Evolutionary conservation across 2,329 filamentous ascomycete genomes (phyloP).

Genomic region (Aspergillaceae sp.): DNA sequence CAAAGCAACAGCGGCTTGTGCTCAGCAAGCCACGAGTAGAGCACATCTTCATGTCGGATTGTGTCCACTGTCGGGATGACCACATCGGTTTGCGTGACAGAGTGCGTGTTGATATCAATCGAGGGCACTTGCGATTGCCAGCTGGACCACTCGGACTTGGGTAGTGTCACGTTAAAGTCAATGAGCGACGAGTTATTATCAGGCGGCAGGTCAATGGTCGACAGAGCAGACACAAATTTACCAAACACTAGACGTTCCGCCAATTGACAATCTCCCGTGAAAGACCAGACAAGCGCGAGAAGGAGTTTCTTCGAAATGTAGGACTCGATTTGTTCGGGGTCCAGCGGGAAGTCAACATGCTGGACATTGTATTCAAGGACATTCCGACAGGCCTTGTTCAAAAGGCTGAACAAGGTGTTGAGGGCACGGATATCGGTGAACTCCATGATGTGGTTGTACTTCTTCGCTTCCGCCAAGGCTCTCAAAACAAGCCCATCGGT

Average conservation of each 20-base stretch:
- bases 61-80: slow-evolving; percentile 98
- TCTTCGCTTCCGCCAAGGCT: slow-evolving; percentile 64
- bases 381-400: slow-evolving; percentile 88
- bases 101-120: slow-evolving; percentile 97
- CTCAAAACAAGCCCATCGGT: slow-evolving; percentile 73
- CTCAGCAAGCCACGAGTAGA: slow-evolving; percentile 98
- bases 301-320: slow-evolving; percentile 92
- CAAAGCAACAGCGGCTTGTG: slow-evolving; percentile 95
- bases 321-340: slow-evolving; percentile 77
- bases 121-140: slow-evolving; percentile 94
- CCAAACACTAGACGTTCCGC: slow-evolving; percentile 81
- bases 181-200: slow-evolving; percentile 74
- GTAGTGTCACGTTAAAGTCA: slow-evolving; percentile 85
- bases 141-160: slow-evolving; percentile 76
- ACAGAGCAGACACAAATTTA: slow-evolving; percentile 70
- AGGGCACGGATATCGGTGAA: slow-evolving; percentile 86
- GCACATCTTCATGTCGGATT: slow-evolving; percentile 93
- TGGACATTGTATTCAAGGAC: slow-evolving; percentile 94
- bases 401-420: slow-evolving; percentile 84
- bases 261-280: slow-evolving; percentile 90
- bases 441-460: slow-evolving; percentile 95
- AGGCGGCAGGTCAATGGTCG: slow-evolving; percentile 76
- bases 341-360: slow-evolving; percentile 87
- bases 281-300: slow-evolving; percentile 85
- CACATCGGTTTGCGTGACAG: slow-evolving; percentile 93